Conservation (phyloP, 768 basidiomycete genomes). For the Suillus sp. region DNA sequence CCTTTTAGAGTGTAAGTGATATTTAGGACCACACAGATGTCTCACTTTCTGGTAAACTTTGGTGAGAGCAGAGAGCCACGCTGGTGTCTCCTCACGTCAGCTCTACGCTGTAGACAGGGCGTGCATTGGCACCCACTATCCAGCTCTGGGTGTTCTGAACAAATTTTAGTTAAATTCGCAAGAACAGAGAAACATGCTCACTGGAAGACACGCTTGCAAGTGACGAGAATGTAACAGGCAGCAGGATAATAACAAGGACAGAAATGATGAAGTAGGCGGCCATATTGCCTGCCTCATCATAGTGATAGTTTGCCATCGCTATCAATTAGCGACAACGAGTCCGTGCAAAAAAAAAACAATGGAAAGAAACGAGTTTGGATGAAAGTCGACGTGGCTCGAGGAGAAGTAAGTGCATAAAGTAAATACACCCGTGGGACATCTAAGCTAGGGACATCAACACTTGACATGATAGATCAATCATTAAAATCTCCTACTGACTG, state of each 20-base stretch:
- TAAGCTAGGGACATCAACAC: not conserved
- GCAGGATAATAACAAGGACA: conserved; percentile 79
- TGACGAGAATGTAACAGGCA: conserved; percentile 71
- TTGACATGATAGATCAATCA: not conserved
- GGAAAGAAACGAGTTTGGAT: conserved; percentile 11
- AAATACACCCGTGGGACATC: conserved; percentile 14
- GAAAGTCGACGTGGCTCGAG: conserved; percentile 16
- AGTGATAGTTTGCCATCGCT: conserved; percentile 78
- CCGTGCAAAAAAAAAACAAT: not conserved
- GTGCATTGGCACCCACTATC: conserved; percentile 60
- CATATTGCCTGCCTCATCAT: conserved; percentile 86
- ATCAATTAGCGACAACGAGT: conserved; percentile 17
- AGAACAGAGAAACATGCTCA: conserved; percentile 32
- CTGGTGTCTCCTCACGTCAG: conserved; percentile 42
- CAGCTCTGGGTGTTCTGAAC: conserved; percentile 36
- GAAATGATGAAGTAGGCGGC: conserved; percentile 91
- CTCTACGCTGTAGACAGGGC: conserved; percentile 59
- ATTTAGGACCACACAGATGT: conserved; percentile 16
- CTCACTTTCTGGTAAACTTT: conserved; percentile 54
- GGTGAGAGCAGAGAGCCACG: conserved; percentile 51
- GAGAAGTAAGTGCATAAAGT: conserved; percentile 1
- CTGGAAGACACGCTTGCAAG: conserved; percentile 43
- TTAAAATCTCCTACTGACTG: not conserved
- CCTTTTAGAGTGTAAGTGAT: conserved; percentile 39
- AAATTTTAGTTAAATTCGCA: conserved; percentile 18